Evolutionary conservation across 129 eudicot genomes (phyloP).

Genomic region (Flaveria linearis): DNA sequence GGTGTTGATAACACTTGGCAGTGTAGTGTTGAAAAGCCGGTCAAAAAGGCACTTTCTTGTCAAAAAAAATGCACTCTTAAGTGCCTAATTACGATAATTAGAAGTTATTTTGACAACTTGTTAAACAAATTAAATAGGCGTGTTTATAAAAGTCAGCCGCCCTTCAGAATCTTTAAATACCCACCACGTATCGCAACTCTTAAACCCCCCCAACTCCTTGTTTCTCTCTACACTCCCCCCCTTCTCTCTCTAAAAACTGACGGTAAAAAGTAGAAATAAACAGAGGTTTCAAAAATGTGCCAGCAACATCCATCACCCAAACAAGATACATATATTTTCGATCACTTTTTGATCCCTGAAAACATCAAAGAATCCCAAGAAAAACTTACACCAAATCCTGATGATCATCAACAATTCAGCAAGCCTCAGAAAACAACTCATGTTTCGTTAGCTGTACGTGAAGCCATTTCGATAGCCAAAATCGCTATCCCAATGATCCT

Average conservation of each 20-base stretch:
- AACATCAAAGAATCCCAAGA: constrained; percentile 25
- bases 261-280: not conserved
- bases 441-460: constrained; percentile 45
- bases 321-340: constrained; percentile 28
- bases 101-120: not conserved
- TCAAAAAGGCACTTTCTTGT: constrained; percentile 35
- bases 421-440: constrained; percentile 43
- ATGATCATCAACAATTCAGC: constrained; percentile 30
- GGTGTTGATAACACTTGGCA: constrained; percentile 18
- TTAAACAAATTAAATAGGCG: too few species aligned
- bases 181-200: constrained; percentile 28
- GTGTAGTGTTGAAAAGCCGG: constrained; percentile 41
- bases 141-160: constrained; percentile 24
- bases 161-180: constrained; percentile 42
- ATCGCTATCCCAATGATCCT: constrained; percentile 87
- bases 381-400: constrained; percentile 34
- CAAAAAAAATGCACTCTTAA: constrained; percentile 29
- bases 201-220: constrained; percentile 34
- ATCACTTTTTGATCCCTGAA: constrained; percentile 23
- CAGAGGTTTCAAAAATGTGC: constrained; percentile 55
- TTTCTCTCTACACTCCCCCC: constrained; percentile 18
- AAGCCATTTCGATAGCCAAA: constrained; percentile 51
- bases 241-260: constrained; percentile 20
- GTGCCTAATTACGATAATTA: constrained; percentile 5
- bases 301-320: constrained; percentile 46